Base-by-base conservation (phyloP, 2,329 filamentous ascomycete species). In the Periconia sp. region DNA sequence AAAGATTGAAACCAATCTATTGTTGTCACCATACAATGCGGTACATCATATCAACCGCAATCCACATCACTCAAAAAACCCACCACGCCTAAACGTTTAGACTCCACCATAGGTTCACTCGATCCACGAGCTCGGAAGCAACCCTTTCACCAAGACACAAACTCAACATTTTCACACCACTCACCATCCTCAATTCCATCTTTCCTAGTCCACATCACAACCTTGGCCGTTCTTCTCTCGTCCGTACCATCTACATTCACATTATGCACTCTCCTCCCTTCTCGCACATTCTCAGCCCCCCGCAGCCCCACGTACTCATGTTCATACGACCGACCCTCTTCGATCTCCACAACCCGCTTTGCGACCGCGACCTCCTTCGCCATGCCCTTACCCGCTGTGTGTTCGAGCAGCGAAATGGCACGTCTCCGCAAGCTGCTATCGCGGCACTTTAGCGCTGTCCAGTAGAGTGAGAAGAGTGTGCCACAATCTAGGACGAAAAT, bases 311-410 rank as follows among this genome's bases (percentile, higher is more conserved):
- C 13, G n/a, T 50, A 49, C 41, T 46, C 33, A 33, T 52, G 43
- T 23, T 55, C 51, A 31, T 55, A 55, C 7, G 50, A 41, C 23
- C 49, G 47, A 5, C 23, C 43, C 46, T 61, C 59, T 33, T 61
- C 59, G 17, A 61, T 53, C 46, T 61, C 59, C 13, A 61, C 43
- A 3, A 59, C 42, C 2, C 59, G 47, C 18, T 56, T 59, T 15
- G 53, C 54, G 31, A 59, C 54, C 2, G 49, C 50, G 8, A 57
- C 59, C 41, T 59, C 49, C 9, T 56, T 56, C 6, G 50, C 40
- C 18, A 56, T 40, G 9, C 54, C 57, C 23, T 61, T 57, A 33
- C 58, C 56, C 5, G 30, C 27, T 7, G 54, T 53, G 10, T 13
- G n/a, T 47, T 55, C 52, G 18, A 61, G 52, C 2, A 57, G 40